Evolutionary conservation across 495 filamentous ascomycete species (phyloP).

Genomic region (Pseudoneurospora amorphoporcata): DNA sequence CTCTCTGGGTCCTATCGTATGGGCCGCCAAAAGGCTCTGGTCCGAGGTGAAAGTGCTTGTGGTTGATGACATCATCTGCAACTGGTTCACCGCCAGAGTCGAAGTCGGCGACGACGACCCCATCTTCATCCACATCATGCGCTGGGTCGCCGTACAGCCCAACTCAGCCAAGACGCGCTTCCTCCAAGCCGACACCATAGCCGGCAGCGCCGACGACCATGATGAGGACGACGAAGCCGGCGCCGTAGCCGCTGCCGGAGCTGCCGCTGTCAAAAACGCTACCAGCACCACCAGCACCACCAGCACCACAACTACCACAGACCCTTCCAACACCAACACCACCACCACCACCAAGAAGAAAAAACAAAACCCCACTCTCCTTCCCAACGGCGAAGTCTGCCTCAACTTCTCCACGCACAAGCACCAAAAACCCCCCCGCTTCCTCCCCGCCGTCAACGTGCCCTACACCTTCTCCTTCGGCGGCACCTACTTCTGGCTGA

Average conservation of each 20-base stretch:
- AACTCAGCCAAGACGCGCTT: constrained; percentile 41
- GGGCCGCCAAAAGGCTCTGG: constrained; percentile 28
- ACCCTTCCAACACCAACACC: constrained; percentile 28
- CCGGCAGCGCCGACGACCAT: not conserved
- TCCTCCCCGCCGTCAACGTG: constrained; percentile 28
- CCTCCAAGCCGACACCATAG: constrained; percentile 44
- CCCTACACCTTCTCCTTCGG: constrained; percentile 32
- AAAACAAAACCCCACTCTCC: constrained; percentile 28
- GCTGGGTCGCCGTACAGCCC: constrained; percentile 48
- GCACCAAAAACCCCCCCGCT: constrained; percentile 25
- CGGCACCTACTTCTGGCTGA: constrained; percentile 27
- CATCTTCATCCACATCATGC: constrained; percentile 50
- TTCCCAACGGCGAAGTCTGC: constrained; percentile 22
- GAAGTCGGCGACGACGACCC: constrained; percentile 47
- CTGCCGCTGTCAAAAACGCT: not conserved
- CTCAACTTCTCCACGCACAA: constrained; percentile 38
- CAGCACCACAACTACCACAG: constrained; percentile 26
- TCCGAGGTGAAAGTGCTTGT: constrained; percentile 16
- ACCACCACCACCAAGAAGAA: constrained; percentile 41
- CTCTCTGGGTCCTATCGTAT: constrained; percentile 23
- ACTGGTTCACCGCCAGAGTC: constrained; percentile 45
- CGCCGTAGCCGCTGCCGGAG: not conserved
- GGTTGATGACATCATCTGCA: constrained; percentile 19
- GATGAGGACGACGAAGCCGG: not conserved
- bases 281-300: constrained; percentile 9